Evolutionary conservation across 2,329 filamentous ascomycete species (phyloP), one percentile per base, ranked within the genome.

Genomic region (Drechslerella stenobrocha): DNA sequence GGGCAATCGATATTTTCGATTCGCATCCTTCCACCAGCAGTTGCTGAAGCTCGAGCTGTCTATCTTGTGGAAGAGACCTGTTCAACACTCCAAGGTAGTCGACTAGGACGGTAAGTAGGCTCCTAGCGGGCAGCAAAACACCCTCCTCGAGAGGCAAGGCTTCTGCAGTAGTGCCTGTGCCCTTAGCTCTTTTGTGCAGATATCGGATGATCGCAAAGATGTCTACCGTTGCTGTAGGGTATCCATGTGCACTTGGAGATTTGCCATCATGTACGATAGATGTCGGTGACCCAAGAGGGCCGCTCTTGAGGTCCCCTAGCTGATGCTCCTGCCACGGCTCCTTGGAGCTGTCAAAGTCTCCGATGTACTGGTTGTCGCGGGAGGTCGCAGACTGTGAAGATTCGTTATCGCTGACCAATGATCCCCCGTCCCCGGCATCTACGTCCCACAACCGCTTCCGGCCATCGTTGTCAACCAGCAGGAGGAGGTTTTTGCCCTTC

Each of bases 401-500:
- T 30, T 67, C 63, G 11, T 51, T 51, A 15, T 63, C 64, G 18
- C 50, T 56, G 2, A 69, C 44, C 4, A 63, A 23, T 0, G 52
- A 6, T 18, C 44, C 52, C 18, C 57, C 64, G 23, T 69, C 64
- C 6, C 13, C 32, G 2, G 64, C 45, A 50, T 69, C 64, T 11
- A 63, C 64, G 37, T 69, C 57, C 64, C 64, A 69, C 20, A 69
- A 22, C n/a, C 64, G 52, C 20, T 63, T 61, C 18, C 64, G 45
- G 4, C 64, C 64, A 22, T 69, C 64, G 3, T 28, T 35, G 28
- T 69, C 57, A 11, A 69, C 35, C 8, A 69, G 30, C 15, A 69
- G 37, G 5, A 69, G n/a, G 13, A 69, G 18, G 60, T 73, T 71
- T 20, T 60, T 56, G 35, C 71, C 70, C 52, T 70, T 71, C 58